phyloP scores from a whole-genome alignment of 371 early-diverging fungal species.

The Mucor sp. region DNA sequence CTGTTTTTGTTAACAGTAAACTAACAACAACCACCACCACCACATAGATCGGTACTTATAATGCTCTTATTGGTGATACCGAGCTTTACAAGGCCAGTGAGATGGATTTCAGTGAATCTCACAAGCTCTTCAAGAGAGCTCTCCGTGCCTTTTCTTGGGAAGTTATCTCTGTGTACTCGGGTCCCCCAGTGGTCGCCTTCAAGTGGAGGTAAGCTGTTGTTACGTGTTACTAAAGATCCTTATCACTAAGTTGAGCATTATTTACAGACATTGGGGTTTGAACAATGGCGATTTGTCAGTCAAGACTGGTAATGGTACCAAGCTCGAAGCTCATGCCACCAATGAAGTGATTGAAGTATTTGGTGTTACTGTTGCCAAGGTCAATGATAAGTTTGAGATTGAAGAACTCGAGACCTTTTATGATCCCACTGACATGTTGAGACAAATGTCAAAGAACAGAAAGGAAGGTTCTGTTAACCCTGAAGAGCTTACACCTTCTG shows the following conservation, averaged over 20 bases:
- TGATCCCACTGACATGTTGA: conserved; percentile 47
- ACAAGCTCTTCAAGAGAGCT: conserved; percentile 54
- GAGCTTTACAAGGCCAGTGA: conserved; percentile 57
- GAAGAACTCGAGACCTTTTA: conserved; percentile 54
- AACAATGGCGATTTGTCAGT: conserved; percentile 47
- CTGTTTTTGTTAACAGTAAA: neutral
- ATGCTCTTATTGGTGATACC: conserved; percentile 58
- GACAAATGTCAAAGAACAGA: conserved; percentile 49
- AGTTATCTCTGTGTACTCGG: conserved; percentile 51
- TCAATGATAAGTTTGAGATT: conserved; percentile 50
- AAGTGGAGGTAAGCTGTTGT: conserved; percentile 32
- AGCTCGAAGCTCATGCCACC: conserved; percentile 45
- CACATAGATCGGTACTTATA: conserved; percentile 45
- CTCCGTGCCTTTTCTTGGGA: conserved; percentile 57
- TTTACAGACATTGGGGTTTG: conserved; percentile 46
- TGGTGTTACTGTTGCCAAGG: conserved; percentile 51
- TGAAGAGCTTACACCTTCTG: conserved; percentile 14
- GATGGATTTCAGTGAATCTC: conserved; percentile 52
- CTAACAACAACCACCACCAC: too few species aligned
- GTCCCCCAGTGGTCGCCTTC: conserved; percentile 56
- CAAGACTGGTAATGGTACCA: conserved; percentile 40
- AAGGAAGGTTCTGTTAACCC: conserved; percentile 21
- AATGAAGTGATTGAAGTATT: conserved; percentile 44
- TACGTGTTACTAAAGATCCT: neutral
- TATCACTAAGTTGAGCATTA: too few species aligned